Percentiles rank a stretch among this genome's conserved stretches.
These are phyloP conservation scores for Podospora pseudopauciseta DNA, from an alignment of 495 filamentous ascomycete species.

Conservation along the genomic window DNA sequence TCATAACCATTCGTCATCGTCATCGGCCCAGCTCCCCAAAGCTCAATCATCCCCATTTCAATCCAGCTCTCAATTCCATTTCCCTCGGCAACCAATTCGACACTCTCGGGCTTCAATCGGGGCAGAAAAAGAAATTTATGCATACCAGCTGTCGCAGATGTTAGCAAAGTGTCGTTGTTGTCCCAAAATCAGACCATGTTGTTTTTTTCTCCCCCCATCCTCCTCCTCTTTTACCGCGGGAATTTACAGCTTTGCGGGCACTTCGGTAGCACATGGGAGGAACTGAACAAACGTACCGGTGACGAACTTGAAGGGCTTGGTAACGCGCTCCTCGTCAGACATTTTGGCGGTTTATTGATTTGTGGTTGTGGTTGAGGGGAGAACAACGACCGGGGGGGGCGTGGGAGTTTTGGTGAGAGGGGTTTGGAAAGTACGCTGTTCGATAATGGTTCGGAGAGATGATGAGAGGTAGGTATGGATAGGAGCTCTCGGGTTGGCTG, in stretches of 20 bases:
- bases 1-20: constrained; percentile 14
- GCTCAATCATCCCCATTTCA: background rate
- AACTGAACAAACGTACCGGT: constrained; percentile 66
- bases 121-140: constrained; percentile 8
- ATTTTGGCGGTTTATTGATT: constrained; percentile 51
- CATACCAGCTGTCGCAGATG: constrained; percentile 47
- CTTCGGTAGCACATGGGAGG: constrained; percentile 6
- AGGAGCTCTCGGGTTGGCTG: constrained; percentile 12
- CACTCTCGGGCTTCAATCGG: constrained; percentile 3
- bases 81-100: background rate
- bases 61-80: background rate
- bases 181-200: constrained; percentile 37
- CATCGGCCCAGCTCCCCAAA: background rate
- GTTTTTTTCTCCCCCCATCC: constrained; percentile 8
- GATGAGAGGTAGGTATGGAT: constrained; percentile 12
- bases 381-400: constrained; percentile 18
- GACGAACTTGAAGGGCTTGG: constrained; percentile 99
- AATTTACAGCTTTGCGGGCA: constrained; percentile 21
- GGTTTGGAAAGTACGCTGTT: constrained; percentile 9
- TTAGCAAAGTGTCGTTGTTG: constrained; percentile 22
- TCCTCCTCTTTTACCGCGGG: constrained; percentile 23
- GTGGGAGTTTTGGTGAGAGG: constrained; percentile 13
- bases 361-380: constrained; percentile 17
- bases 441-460: constrained; percentile 15
- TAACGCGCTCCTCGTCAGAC: constrained; percentile 88